Evolutionary conservation across 805 yeast species (phyloP).

Genomic region (Diddensiella santjacobensis): DNA sequence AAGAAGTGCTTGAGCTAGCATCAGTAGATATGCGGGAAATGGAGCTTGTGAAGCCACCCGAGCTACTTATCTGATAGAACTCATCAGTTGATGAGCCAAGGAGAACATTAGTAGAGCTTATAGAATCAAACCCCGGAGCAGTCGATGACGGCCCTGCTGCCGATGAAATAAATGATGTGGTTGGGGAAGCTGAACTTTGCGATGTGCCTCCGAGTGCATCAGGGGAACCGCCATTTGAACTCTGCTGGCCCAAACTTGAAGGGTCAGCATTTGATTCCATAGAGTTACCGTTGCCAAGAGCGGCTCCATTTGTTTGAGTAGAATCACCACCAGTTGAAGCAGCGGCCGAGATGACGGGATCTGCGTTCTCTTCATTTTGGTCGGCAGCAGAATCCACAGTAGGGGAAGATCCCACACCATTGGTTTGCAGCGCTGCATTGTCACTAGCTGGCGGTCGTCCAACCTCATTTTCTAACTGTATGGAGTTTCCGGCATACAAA

Average conservation of each 20-base stretch:
- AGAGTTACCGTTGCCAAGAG: not conserved
- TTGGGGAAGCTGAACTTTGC: no score
- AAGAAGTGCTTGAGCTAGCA: no score
- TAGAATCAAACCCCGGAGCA: not conserved
- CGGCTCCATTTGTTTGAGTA: not conserved
- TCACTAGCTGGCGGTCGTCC: no score
- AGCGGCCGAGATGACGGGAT: not conserved
- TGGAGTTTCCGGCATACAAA: no score
- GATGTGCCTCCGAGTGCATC: not conserved
- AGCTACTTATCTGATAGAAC: no score
- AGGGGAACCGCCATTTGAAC: not conserved
- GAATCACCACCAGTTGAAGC: not conserved
- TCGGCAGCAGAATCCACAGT: no score
- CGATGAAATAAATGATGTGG: no score
- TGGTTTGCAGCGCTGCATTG: no score
- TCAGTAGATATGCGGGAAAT: no score
- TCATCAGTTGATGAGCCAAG: not conserved
- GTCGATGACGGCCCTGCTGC: not conserved
- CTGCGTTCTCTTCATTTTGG: not conserved
- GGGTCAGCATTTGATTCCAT: not conserved
- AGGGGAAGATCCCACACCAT: no score
- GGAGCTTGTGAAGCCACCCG: not conserved
- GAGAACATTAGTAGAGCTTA: not conserved
- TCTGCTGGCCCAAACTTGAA: not conserved
- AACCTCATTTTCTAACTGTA: no score